These are phyloP conservation scores for Echeveria elegans DNA, from an alignment of 164 flowering plant species.

Conservation along the genomic window DNA sequence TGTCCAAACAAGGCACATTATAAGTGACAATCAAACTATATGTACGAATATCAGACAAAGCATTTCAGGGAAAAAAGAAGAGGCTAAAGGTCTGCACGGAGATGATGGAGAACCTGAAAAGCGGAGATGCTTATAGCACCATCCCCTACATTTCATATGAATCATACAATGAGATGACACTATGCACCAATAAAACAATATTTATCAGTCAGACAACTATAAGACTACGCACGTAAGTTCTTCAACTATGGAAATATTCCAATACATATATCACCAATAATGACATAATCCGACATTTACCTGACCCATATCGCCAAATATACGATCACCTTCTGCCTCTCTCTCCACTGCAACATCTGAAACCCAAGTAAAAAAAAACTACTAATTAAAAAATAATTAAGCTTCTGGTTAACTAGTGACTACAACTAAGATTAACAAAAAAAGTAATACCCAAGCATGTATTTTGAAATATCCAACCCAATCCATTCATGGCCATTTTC, in stretches of 20 bases:
- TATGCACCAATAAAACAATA: too few species aligned
- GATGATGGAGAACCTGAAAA: constrained; percentile 54
- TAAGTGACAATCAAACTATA: not conserved
- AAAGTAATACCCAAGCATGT: constrained; percentile 55
- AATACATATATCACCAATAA: too few species aligned
- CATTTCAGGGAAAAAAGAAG: not conserved
- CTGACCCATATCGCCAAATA: constrained; percentile 96
- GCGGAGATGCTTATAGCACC: constrained; percentile 98
- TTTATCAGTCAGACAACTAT: too few species aligned
- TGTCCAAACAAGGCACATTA: constrained; percentile 20
- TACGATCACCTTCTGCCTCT: constrained; percentile 85
- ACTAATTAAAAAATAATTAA: not conserved
- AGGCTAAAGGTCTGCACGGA: not conserved
- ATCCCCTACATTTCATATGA: constrained; percentile 66
- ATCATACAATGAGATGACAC: too few species aligned
- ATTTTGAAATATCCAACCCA: constrained; percentile 82
- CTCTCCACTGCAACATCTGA: constrained; percentile 79
- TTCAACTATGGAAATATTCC: too few species aligned
- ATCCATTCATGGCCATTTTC: constrained; percentile 91
- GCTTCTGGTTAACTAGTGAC: not conserved
- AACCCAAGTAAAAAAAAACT: not conserved
- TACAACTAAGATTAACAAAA: not conserved
- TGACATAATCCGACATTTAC: constrained; percentile 19
- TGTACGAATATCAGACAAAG: not conserved
- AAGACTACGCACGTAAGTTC: too few species aligned